These are phyloP conservation scores for Chrysosporium keratinophilum DNA, from an alignment of 2,329 filamentous ascomycete species.

Conservation along the genomic window DNA sequence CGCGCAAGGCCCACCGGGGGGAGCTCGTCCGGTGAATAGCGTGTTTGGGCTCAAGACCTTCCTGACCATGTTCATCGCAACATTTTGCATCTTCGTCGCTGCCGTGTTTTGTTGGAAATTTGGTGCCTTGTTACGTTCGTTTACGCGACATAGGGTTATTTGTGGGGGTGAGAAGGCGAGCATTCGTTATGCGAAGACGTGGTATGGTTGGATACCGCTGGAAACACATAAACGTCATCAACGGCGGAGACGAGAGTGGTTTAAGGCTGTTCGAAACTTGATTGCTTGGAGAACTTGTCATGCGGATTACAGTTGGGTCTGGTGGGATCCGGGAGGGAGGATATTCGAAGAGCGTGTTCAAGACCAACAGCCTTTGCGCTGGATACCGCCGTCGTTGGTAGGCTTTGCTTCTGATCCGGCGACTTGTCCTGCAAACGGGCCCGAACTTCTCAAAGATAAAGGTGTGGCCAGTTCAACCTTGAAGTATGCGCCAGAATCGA, in stretches of 20 bases:
- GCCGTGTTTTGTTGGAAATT: slow-evolving; percentile 33
- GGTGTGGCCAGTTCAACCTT: background rate
- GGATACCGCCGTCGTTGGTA: slow-evolving; percentile 22
- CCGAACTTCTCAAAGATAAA: background rate
- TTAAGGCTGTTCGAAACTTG: slow-evolving; percentile 20
- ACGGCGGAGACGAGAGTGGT: slow-evolving; percentile 17
- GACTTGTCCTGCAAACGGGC: no score
- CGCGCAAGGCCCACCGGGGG: slow-evolving; percentile 20
- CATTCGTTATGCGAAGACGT: slow-evolving; percentile 31
- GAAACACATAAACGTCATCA: slow-evolving; percentile 27
- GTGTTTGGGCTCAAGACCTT: slow-evolving; percentile 26
- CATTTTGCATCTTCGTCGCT: slow-evolving; percentile 30
- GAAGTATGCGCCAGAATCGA: background rate
- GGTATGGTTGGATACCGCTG: slow-evolving; percentile 34
- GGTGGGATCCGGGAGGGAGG: slow-evolving; percentile 32
- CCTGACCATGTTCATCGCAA: slow-evolving; percentile 28
- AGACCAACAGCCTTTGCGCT: slow-evolving; percentile 16
- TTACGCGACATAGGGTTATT: slow-evolving; percentile 28
- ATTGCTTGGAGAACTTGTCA: slow-evolving; percentile 28
- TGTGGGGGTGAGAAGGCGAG: slow-evolving; percentile 23
- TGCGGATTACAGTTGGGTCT: slow-evolving; percentile 32
- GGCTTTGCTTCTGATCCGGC: slow-evolving; percentile 20
- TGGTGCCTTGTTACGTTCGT: slow-evolving; percentile 29
- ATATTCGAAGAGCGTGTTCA: slow-evolving; percentile 19
- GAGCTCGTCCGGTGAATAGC: slow-evolving; percentile 19